Evolutionary conservation across 2,329 filamentous ascomycete species (phyloP).

Genomic region (Penicillium sp.): DNA sequence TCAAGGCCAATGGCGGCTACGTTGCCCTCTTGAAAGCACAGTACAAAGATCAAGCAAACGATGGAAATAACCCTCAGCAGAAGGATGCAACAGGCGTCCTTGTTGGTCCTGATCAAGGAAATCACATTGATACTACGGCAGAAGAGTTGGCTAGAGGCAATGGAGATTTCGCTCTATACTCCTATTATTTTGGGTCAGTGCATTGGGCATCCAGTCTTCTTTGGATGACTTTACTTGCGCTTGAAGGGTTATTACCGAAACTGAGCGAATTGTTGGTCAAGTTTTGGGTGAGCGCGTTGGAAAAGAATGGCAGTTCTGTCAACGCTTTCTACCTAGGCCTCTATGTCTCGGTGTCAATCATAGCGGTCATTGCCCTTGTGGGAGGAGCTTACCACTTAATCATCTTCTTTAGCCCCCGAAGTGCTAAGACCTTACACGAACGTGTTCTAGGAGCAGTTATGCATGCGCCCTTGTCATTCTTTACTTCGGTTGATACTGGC

Average conservation of each 20-base stretch:
- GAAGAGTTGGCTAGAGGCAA: neutral
- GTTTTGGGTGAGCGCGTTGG: neutral
- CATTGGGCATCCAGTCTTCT: neutral
- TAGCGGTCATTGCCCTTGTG: neutral
- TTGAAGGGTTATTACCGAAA: neutral
- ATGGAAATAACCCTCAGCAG: neutral
- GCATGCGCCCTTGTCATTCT: conserved; percentile 3
- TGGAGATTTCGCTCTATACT: conserved; percentile 1
- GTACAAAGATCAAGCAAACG: neutral
- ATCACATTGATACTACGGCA: neutral
- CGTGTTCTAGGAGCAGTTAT: neutral
- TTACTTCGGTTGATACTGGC: neutral
- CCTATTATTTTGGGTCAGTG: neutral
- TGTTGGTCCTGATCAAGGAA: neutral
- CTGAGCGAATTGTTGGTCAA: neutral
- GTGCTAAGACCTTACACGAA: neutral
- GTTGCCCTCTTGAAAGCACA: neutral
- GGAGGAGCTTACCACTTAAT: neutral
- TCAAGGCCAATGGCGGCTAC: neutral
- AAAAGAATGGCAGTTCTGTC: neutral
- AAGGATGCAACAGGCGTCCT: neutral
- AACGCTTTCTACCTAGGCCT: neutral
- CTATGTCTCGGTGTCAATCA: neutral
- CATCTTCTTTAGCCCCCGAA: neutral
- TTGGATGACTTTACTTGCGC: neutral